Conservation (phyloP, 164 flowering plant species). For the Annona squamosa region DNA sequence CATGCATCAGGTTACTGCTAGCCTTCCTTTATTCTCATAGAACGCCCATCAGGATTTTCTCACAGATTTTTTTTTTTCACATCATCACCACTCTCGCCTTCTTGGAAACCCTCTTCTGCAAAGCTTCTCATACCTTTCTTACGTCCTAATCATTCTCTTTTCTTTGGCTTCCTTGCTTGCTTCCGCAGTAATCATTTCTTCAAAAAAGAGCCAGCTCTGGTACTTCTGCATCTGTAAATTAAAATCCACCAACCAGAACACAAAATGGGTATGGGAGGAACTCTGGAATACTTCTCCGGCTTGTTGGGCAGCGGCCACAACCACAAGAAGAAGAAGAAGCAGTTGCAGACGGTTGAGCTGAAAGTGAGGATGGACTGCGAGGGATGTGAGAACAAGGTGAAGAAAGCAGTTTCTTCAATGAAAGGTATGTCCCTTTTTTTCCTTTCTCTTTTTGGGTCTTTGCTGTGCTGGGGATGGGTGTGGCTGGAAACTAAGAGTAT, state of each 20-base stretch:
- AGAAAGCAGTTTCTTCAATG: slow-evolving; percentile 50
- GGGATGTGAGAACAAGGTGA: slow-evolving; percentile 68
- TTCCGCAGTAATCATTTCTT: neutral
- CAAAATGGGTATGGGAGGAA: slow-evolving; percentile 58
- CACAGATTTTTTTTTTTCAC: slow-evolving; percentile 11
- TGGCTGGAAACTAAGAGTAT: slow-evolving; percentile 1
- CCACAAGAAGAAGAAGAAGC: slow-evolving; percentile 40
- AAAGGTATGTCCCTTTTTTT: slow-evolving; percentile 38
- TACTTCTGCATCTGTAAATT: neutral
- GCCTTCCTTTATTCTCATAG: slow-evolving; percentile 13
- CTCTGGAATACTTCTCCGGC: slow-evolving; percentile 55
- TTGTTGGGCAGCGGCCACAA: slow-evolving; percentile 35
- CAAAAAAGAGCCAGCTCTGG: neutral
- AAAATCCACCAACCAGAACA: slow-evolving; percentile 7
- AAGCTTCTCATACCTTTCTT: neutral
- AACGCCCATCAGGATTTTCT: slow-evolving; percentile 1
- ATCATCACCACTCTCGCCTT: neutral
- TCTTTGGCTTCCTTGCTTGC: neutral
- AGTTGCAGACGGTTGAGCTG: slow-evolving; percentile 54
- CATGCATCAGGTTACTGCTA: slow-evolving; percentile 5
- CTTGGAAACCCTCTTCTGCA: neutral
- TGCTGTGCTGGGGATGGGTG: neutral
- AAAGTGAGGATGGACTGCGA: slow-evolving; percentile 90
- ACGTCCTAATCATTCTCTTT: neutral
- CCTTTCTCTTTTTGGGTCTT: neutral